Percentiles rank a stretch among this genome's conserved stretches.
Conservation (phyloP, 192 early-diverging fungal species). For the Gonapodya prolifera region DNA sequence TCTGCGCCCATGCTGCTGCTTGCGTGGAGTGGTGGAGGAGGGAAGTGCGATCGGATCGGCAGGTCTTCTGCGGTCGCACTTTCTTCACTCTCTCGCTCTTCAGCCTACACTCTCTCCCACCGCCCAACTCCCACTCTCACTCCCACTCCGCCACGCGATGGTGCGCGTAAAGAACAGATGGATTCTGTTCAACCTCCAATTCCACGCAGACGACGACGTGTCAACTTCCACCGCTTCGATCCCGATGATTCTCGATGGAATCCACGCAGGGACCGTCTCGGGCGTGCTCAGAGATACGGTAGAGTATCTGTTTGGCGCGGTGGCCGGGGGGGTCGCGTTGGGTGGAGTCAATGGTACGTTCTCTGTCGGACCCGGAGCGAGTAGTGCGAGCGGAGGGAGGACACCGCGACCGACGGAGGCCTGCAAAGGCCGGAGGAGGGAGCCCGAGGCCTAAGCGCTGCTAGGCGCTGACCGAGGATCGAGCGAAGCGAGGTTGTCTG, state of each 20-base stretch:
- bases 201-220: slow-evolving; percentile 1
- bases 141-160: slow-evolving; percentile 3
- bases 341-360: slow-evolving; percentile 7
- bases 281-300: slow-evolving; percentile 9
- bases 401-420: no score
- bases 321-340: slow-evolving; percentile 5
- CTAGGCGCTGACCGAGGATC: no score
- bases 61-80: no score
- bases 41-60: background rate
- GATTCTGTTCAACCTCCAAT: slow-evolving; percentile 14
- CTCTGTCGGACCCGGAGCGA: no score
- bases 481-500: background rate
- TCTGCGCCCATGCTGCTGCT: background rate
- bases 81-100: no score
- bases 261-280: slow-evolving; percentile 6
- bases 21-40: background rate
- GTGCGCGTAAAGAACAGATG: slow-evolving; percentile 26
- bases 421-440: no score
- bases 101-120: no score
- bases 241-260: background rate
- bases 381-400: no score
- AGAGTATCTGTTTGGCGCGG: slow-evolving; percentile 18
- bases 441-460: no score
- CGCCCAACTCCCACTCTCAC: no score
- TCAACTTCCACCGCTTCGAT: background rate